A percentile compares a stretch with the other conserved stretches of the same genome.
phyloP scores from a whole-genome alignment of 2,329 filamentous ascomycete genomes.

The Gaeumannomyces sp. region DNA sequence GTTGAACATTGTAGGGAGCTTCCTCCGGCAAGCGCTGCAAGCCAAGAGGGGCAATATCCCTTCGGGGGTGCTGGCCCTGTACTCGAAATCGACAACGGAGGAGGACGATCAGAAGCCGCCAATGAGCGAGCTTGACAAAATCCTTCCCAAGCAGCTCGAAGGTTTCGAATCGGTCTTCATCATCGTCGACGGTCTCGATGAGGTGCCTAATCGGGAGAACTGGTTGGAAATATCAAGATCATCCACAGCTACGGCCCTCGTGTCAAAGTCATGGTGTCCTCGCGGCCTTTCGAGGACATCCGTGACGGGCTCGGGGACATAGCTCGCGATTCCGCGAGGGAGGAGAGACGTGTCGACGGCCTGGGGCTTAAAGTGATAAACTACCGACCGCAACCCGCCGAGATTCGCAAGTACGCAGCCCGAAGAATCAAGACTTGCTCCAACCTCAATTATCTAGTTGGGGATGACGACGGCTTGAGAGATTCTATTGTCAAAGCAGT shows the following conservation, averaged over 20 bases:
- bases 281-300: not conserved
- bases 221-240: not conserved
- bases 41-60: not conserved
- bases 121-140: not conserved
- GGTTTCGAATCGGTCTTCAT: not conserved
- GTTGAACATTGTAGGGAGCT: not conserved
- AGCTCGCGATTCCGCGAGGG: too few relatives aligned
- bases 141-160: not conserved
- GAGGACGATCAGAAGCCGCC: not conserved
- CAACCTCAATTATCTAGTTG: too few relatives aligned
- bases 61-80: not conserved
- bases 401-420: too few relatives aligned
- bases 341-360: too few relatives aligned
- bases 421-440: too few relatives aligned
- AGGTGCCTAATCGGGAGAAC: not conserved
- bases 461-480: too few relatives aligned
- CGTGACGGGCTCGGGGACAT: too few relatives aligned
- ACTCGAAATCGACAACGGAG: not conserved
- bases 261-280: conserved; percentile 2
- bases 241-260: not conserved
- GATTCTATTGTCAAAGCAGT: too few relatives aligned
- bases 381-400: too few relatives aligned
- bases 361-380: too few relatives aligned
- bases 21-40: not conserved
- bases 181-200: conserved; percentile 2